phyloP scores from a whole-genome alignment of 2,329 filamentous ascomycete species.

The Trichoderma lentiforme region DNA sequence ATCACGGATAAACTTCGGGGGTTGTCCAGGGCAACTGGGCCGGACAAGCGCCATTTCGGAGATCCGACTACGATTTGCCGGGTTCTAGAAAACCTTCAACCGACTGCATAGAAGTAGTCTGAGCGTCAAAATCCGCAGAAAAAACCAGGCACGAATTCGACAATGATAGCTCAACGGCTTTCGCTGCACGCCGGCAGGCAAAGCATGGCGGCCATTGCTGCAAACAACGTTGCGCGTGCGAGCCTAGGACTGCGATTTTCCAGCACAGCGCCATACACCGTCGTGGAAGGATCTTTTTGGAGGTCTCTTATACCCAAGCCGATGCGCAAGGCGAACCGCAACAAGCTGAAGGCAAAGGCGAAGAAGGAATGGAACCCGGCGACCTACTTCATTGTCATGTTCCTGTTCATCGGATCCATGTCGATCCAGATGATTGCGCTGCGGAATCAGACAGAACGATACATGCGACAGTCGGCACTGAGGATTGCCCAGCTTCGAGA shows the following conservation, averaged over 20 bases:
- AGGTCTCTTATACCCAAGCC: slow-evolving; percentile 65
- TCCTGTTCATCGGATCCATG: slow-evolving; percentile 88
- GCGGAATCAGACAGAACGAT: slow-evolving; percentile 70
- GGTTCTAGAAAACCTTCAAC: background rate
- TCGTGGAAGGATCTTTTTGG: slow-evolving; percentile 64
- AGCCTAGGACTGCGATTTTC: slow-evolving; percentile 27
- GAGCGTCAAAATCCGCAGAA: background rate
- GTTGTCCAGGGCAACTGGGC: slow-evolving; percentile 39
- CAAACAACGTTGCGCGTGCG: background rate
- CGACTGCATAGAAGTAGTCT: background rate
- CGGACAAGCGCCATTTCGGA: slow-evolving; percentile 2
- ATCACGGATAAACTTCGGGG: slow-evolving; percentile 32
- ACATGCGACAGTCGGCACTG: slow-evolving; percentile 72
- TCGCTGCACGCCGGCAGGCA: background rate
- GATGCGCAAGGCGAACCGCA: slow-evolving; percentile 46
- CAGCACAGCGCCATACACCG: slow-evolving; percentile 45
- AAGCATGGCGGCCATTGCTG: background rate
- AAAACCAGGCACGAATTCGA: background rate
- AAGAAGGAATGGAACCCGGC: slow-evolving; percentile 74
- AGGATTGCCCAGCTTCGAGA: slow-evolving; percentile 75
- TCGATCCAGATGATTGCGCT: slow-evolving; percentile 88
- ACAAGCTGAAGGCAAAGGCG: slow-evolving; percentile 31
- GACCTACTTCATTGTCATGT: slow-evolving; percentile 78
- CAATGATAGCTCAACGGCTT: slow-evolving; percentile 20
- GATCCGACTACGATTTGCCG: background rate